Percentiles rank a stretch among this genome's conserved stretches.
Evolutionary conservation across 495 filamentous ascomycete genomes (phyloP).

Genomic region (Daldinia bambusicola): DNA sequence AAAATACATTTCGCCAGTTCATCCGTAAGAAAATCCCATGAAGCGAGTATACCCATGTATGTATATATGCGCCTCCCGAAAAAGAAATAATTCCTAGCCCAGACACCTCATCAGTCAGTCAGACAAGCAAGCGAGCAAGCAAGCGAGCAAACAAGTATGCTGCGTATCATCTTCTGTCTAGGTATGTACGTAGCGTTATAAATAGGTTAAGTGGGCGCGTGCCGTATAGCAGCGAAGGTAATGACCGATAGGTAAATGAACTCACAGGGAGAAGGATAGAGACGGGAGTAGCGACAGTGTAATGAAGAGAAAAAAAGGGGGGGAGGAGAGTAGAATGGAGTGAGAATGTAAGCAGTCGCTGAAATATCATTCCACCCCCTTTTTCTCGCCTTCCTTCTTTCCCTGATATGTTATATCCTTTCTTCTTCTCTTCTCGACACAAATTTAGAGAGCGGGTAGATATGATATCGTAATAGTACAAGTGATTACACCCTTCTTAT

Average conservation of each 20-base stretch:
- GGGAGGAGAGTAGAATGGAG: too few relatives aligned
- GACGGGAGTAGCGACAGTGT: neutral
- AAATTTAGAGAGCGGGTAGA: neutral
- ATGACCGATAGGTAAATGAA: neutral
- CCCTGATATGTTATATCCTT: neutral
- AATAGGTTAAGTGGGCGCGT: neutral
- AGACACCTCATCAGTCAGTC: neutral
- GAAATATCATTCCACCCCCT: neutral
- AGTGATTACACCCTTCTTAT: neutral
- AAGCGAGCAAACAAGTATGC: neutral
- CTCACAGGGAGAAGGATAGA: neutral
- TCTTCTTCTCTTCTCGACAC: neutral
- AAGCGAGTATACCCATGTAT: conserved; percentile 4
- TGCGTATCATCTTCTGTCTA: too few relatives aligned
- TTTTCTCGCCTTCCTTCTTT: neutral
- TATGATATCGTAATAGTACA: conserved; percentile 8
- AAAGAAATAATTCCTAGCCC: neutral
- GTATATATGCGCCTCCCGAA: neutral
- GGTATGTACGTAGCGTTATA: neutral
- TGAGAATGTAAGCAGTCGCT: neutral
- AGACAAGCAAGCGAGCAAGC: too few relatives aligned
- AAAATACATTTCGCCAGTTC: neutral
- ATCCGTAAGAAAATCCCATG: neutral
- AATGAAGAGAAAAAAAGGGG: neutral
- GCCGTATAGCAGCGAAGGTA: neutral